Conservation (phyloP, 257 asterid species). For the Primulina tabacum region DNA sequence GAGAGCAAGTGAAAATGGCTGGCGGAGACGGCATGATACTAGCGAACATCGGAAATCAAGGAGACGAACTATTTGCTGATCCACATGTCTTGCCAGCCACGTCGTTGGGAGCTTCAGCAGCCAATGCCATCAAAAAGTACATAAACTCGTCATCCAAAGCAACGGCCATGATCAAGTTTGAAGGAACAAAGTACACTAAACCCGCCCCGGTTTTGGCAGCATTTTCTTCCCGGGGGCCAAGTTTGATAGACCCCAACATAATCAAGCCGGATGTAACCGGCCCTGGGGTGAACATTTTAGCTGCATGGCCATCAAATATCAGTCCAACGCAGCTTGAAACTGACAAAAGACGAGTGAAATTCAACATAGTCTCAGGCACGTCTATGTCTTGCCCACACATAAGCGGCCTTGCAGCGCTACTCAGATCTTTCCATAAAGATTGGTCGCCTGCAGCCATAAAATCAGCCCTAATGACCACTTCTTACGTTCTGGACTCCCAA, state of each 20-base stretch:
- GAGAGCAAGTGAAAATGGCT: conserved; percentile 54
- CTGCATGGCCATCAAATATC: conserved; percentile 70
- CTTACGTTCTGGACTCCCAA: conserved; percentile 36
- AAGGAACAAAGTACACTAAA: conserved; percentile 40
- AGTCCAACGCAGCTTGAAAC: conserved; percentile 50
- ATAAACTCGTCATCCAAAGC: conserved; percentile 32
- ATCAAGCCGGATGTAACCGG: conserved; percentile 77
- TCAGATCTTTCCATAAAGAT: conserved; percentile 48
- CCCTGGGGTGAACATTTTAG: conserved; percentile 77
- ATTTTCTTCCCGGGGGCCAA: conserved; percentile 83
- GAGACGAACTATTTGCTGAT: conserved; percentile 65
- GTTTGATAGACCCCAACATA: conserved; percentile 39
- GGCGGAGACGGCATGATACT: conserved; percentile 80
- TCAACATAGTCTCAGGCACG: conserved; percentile 71
- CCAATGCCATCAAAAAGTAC: conserved; percentile 39
- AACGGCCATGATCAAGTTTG: conserved; percentile 45
- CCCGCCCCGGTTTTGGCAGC: conserved; percentile 75
- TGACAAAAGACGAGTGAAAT: conserved; percentile 49
- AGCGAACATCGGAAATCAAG: conserved; percentile 40
- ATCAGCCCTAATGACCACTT: conserved; percentile 76
- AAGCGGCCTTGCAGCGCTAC: conserved; percentile 60
- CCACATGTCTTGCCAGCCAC: conserved; percentile 67
- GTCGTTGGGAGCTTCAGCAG: conserved; percentile 46
- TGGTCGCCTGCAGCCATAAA: conserved; percentile 83
- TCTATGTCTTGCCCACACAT: conserved; percentile 88